These are phyloP conservation scores for Talaromyces funiculosus DNA, from an alignment of 2,329 filamentous ascomycete genomes.

Conservation along the genomic window DNA sequence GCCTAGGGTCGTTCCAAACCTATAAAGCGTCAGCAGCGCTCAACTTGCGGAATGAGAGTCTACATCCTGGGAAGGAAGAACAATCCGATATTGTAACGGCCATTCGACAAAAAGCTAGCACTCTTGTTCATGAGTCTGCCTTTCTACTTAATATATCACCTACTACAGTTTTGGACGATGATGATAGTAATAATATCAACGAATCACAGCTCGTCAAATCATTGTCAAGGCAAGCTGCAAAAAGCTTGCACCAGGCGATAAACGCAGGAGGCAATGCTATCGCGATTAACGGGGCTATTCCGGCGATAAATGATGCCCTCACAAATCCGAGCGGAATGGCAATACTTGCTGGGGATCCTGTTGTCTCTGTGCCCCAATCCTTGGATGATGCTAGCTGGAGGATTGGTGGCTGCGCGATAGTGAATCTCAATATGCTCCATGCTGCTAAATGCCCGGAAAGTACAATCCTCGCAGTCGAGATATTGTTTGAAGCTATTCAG, in stretches of 20 bases:
- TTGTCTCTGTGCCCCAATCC: constrained; percentile 73
- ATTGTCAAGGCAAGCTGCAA: constrained; percentile 66
- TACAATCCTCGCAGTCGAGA: constrained; percentile 70
- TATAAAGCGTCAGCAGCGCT: constrained; percentile 88
- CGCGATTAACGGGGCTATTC: constrained; percentile 81
- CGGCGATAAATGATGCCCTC: constrained; percentile 84
- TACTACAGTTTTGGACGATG: constrained; percentile 71
- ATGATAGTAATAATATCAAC: constrained; percentile 64
- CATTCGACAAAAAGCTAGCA: constrained; percentile 77
- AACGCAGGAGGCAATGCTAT: constrained; percentile 70
- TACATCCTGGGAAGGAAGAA: constrained; percentile 84
- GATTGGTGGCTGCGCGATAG: constrained; percentile 80
- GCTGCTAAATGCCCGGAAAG: constrained; percentile 64
- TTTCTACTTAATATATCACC: constrained; percentile 81
- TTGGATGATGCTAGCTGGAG: constrained; percentile 92
- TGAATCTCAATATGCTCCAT: constrained; percentile 80
- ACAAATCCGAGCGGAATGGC: constrained; percentile 73
- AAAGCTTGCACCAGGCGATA: constrained; percentile 62
- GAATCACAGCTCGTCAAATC: constrained; percentile 71
- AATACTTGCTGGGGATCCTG: constrained; percentile 74
- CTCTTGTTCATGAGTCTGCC: constrained; percentile 72
- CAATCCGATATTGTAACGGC: constrained; percentile 85
- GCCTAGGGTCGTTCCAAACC: constrained; percentile 90
- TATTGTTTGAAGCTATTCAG: constrained; percentile 78
- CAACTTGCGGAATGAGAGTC: constrained; percentile 83